Evolutionary conservation across 139 green algal genomes (phyloP), one percentile per base, ranked within the genome.

Genomic region (Spirogloea muscicola): DNA sequence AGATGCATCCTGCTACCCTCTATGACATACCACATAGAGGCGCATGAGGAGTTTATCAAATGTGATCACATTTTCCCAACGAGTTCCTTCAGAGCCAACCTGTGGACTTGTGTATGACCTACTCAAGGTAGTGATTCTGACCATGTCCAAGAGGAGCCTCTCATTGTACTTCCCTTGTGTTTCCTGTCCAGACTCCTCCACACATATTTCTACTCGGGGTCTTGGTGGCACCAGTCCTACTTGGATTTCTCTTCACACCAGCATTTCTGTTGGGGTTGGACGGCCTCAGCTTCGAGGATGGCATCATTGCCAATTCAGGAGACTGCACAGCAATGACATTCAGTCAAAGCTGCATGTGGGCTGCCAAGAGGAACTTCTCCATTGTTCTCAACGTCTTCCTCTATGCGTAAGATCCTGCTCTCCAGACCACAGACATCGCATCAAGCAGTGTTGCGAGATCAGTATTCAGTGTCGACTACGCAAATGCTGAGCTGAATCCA

Each of bases 221-320:
- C 31, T 78, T 78, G 58, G 34, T 41, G 16, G 61, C 43, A 13
- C 72, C 72, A 38, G 34, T 74, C 27, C 25, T 62, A 10, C 51
- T 80, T 3, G 39, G 72, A 9, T 41, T 75, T 6, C 6, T 80
- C 10, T 80, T 80, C 63, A 74, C 60, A 25, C 72, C 72, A 25
- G 39, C 74, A 10, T 80, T 67, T n/a, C 60, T 72, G 49, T 51
- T 80, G 10, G 72, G 41, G 9, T 38, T 80, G 13, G 29, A n/a
- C n/a, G 72, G 72, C 16, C 44, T 80, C n/a, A n/a, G 64, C 25
- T 80, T 61, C 31, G 60, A 75, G 21, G 60, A 73, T 9, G 49
- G 41, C 59, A 18, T 66, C 13, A 2, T 76, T n/a, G n/a, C n/a
- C n/a, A n/a, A n/a, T n/a, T n/a, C n/a, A n/a, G n/a, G n/a, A n/a